Evolutionary conservation across 2,329 filamentous ascomycete species (phyloP), one percentile per base, ranked within the genome.

Genomic region (Hirsutella rhossiliensis): DNA sequence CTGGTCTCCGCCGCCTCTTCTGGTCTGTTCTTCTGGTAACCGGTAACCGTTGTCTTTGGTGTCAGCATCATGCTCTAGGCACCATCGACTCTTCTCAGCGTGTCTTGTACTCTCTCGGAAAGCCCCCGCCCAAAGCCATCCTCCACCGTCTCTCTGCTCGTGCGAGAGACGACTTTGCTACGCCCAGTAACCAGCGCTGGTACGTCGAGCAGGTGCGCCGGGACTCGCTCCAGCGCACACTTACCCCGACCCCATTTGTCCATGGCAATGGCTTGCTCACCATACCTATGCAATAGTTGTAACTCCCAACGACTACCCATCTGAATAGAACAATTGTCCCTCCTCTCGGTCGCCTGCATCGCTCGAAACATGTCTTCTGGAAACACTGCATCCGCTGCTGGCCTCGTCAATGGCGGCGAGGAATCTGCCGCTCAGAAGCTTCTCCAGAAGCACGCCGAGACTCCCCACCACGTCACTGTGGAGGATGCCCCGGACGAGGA

Each of bases 401-500:
- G 66, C 43, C 46, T 55, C 45, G 61, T 57, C 51, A 54, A 55
- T 51, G 56, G 57, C 49, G 53, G 53, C 40, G 68, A 73, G 60
- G 64, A 69, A 47, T 76, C 74, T 47, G 71, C 71, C 46, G 74
- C 74, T 38, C 76, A 82, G 63, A 75, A 73, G 66, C 75, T 85
- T 49, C 71, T 78, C 56, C 71, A 80, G 58, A 74, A 79, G 62
- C 82, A 85, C 54, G 64, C 61, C 49, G 65, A 73, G 53, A 60
- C 62, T 47, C 65, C 71, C 38, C 73, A 72, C 49, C 73, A 78
- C 56, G 75, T 76, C 51, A 88, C 81, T 20, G 75, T 95, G 51
- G 88, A 95, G 64, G 87, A 95, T 41, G 80, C 76, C 34, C 72
- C 75, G 27, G 88, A 95, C 58, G 87, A 94, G 62, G 86, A 94